Evolutionary conservation across 1,139 yeast genomes (phyloP), one percentile per base, ranked within the genome.

Genomic region (Lodderomyces parapsilosis): DNA sequence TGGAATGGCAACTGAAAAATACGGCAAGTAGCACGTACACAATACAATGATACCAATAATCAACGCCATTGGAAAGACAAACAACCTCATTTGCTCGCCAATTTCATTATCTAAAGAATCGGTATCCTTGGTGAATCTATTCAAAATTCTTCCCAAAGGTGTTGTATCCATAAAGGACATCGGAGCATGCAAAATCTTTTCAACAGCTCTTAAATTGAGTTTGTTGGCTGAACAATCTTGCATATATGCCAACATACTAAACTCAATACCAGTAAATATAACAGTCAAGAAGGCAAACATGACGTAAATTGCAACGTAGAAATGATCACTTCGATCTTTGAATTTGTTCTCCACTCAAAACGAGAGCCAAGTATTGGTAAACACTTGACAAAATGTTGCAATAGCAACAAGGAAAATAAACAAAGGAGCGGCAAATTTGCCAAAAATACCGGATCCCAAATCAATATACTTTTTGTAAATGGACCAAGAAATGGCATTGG

Each of bases 111-210:
- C 78, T 50, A 73, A 65, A 8, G 73, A 63, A 52, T 73, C 78
- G 8, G 77, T 71, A 52, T 73, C 78, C 51, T 69, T 71, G 7
- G 76, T 71, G 51, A 96, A 44, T 85, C 91, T 58, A 57, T 71
- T 71, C 55, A 73, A 62, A 28, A 73, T 64, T 57, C 77, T 62
- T 17, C 77, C 78, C 53, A 71, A 56, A 6, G 78, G 78, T 39
- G 66, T 71, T 13, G 74, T 65, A 55, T 72, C 78, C 59, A 72
- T 62, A 51, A 62, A 72, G 39, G 68, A 59, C 76, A 72, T 70
- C 39, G 77, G 77, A 1, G 72, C 69, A 52, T 69, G 75, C 49
- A 72, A 62, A 14, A 72, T 57, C 43, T 56, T 65, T 23, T 55
- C 56, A 33, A 68, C 68, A 6, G 76, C 75, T 42, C 53, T 59